These are phyloP conservation scores for Cladorrhinum sp. DNA, from an alignment of 2,329 filamentous ascomycete genomes.

Conservation along the genomic window DNA sequence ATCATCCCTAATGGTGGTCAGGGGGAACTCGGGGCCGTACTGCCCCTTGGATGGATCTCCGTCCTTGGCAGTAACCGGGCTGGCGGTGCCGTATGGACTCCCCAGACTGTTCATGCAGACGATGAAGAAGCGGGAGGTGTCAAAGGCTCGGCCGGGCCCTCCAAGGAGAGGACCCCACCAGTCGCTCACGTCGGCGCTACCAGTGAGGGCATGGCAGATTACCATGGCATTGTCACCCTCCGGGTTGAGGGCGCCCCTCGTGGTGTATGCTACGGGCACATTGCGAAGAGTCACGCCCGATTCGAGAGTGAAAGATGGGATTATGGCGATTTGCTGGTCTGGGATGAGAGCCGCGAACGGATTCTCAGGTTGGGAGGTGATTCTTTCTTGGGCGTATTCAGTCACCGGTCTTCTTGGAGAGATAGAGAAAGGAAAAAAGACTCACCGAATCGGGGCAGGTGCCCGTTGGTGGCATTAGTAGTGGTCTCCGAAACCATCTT, in stretches of 20 bases:
- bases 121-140: slow-evolving; percentile 78
- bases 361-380: slow-evolving; percentile 76
- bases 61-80: slow-evolving; percentile 83
- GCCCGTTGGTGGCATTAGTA: slow-evolving; percentile 13
- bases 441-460: slow-evolving; percentile 27
- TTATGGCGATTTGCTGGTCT: slow-evolving; percentile 79
- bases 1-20: slow-evolving; percentile 94
- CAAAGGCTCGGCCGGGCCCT: slow-evolving; percentile 74
- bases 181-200: slow-evolving; percentile 78
- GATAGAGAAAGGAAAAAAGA: slow-evolving; percentile 13
- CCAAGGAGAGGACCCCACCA: slow-evolving; percentile 87
- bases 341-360: slow-evolving; percentile 83
- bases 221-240: slow-evolving; percentile 66
- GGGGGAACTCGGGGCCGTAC: slow-evolving; percentile 93
- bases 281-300: slow-evolving; percentile 82
- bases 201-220: slow-evolving; percentile 80
- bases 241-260: slow-evolving; percentile 57
- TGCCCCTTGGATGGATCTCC: slow-evolving; percentile 68
- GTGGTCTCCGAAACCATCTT: background rate
- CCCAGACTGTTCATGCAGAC: slow-evolving; percentile 84
- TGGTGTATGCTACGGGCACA: slow-evolving; percentile 67
- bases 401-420: slow-evolving; percentile 42
- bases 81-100: slow-evolving; percentile 83
- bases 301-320: slow-evolving; percentile 89
- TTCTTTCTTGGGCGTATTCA: slow-evolving; percentile 67